Percentiles rank a stretch among this genome's conserved stretches.
These are phyloP conservation scores for Cladorrhinum sp. DNA, from an alignment of 2,329 filamentous ascomycete genomes.

Conservation along the genomic window DNA sequence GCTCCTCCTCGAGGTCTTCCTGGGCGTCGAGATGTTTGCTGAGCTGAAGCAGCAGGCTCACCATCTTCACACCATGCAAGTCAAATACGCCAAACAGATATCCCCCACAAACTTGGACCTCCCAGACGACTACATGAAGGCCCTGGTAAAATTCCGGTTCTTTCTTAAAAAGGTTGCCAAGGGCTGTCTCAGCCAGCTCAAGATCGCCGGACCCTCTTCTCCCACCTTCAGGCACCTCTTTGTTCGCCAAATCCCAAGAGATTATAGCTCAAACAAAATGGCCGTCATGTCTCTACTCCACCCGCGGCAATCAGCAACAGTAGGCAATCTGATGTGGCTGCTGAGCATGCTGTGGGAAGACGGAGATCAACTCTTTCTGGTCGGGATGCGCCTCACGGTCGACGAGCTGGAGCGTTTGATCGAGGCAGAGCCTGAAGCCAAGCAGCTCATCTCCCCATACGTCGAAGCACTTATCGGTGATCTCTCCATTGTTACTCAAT, in stretches of 20 bases:
- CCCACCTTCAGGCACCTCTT: conserved; percentile 36
- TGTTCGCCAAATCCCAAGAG: conserved; percentile 3
- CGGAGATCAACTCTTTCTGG: conserved; percentile 31
- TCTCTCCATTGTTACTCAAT: conserved; percentile 45
- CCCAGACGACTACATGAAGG: conserved; percentile 37
- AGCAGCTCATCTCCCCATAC: conserved; percentile 37
- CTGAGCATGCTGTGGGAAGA: conserved; percentile 39
- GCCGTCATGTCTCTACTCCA: not conserved
- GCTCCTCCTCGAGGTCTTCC: conserved; percentile 34
- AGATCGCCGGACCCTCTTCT: conserved; percentile 33
- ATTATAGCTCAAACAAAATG: conserved; percentile 26
- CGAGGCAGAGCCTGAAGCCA: conserved; percentile 35
- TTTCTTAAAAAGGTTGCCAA: conserved; percentile 35
- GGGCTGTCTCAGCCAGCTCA: conserved; percentile 30
- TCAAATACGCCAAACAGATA: conserved; percentile 34
- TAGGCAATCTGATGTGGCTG: conserved; percentile 34
- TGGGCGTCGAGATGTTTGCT: conserved; percentile 38
- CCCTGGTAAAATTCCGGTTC: conserved; percentile 40
- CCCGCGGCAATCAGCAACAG: conserved; percentile 19
- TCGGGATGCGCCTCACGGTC: conserved; percentile 36
- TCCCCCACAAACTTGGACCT: conserved; percentile 33
- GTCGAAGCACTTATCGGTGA: conserved; percentile 40
- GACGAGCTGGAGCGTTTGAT: conserved; percentile 49
- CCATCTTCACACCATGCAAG: conserved; percentile 30
- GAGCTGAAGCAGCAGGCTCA: conserved; percentile 35